These are phyloP conservation scores for Sporothrix dimorphospora DNA, from an alignment of 2,329 filamentous ascomycete genomes.

Conservation along the genomic window DNA sequence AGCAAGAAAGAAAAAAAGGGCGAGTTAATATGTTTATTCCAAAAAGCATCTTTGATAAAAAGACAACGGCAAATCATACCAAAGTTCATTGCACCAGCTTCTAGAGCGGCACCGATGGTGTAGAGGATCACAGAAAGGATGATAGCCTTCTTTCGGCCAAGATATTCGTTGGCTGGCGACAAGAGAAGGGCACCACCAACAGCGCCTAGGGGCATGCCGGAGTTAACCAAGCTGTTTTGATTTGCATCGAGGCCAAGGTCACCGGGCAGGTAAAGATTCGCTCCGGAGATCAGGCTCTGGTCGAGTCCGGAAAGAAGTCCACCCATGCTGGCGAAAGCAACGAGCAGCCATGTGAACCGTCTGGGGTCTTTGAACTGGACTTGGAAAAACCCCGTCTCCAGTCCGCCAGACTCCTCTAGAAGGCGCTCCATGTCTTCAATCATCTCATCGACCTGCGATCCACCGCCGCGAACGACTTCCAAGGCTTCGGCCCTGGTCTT, in stretches of 20 bases:
- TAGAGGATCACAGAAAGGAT: slow-evolving; percentile 71
- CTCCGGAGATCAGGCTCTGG: slow-evolving; percentile 72
- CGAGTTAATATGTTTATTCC: background rate
- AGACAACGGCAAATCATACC: slow-evolving; percentile 63
- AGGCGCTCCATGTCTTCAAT: slow-evolving; percentile 31
- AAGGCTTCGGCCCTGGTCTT: slow-evolving; percentile 19
- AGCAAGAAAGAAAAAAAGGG: background rate
- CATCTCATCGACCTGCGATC: slow-evolving; percentile 26
- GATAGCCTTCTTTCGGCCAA: slow-evolving; percentile 69
- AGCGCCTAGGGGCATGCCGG: slow-evolving; percentile 72
- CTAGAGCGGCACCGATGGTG: slow-evolving; percentile 69
- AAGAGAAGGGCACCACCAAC: slow-evolving; percentile 70
- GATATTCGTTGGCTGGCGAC: slow-evolving; percentile 67
- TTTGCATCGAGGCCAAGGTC: slow-evolving; percentile 58
- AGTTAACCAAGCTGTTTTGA: slow-evolving; percentile 68
- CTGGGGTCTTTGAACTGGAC: slow-evolving; percentile 46
- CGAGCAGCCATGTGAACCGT: slow-evolving; percentile 68
- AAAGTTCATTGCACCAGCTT: slow-evolving; percentile 69
- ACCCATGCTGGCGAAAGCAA: slow-evolving; percentile 75
- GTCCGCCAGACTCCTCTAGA: slow-evolving; percentile 26
- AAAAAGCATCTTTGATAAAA: too few relatives aligned
- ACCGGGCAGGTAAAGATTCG: slow-evolving; percentile 66
- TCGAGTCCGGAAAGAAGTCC: slow-evolving; percentile 73
- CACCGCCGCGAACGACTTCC: slow-evolving; percentile 18
- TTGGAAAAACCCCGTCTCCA: slow-evolving; percentile 38